These are phyloP conservation scores for Fraxinus greggii DNA, from an alignment of 305 asterid species.

Conservation along the genomic window DNA sequence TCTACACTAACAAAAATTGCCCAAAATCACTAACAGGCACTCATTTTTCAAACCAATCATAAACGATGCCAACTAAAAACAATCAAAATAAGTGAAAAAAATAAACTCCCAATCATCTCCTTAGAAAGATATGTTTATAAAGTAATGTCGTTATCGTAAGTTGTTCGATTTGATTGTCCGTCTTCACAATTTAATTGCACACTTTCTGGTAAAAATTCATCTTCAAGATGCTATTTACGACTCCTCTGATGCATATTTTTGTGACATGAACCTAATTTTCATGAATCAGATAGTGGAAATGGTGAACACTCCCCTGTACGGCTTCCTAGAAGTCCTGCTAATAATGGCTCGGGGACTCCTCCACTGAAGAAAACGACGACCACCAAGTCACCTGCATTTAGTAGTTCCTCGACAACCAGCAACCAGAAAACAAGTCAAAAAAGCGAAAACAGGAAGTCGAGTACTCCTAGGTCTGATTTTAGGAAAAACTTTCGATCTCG, in stretches of 20 bases:
- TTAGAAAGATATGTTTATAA: no score
- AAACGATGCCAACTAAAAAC: neutral
- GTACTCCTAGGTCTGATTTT: conserved; percentile 34
- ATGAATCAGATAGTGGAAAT: conserved; percentile 18
- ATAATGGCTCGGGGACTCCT: conserved; percentile 40
- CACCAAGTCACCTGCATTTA: conserved; percentile 38
- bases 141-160: no score
- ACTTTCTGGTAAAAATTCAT: neutral
- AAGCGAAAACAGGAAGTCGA: conserved; percentile 28
- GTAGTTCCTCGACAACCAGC: conserved; percentile 40
- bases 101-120: no score
- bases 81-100: no score
- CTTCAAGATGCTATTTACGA: neutral
- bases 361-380: conserved; percentile 30
- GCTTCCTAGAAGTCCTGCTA: conserved; percentile 23
- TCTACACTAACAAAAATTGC: no score
- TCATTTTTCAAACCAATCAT: neutral
- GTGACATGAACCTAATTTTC: neutral
- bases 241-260: neutral
- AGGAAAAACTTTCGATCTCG: conserved; percentile 38
- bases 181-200: neutral
- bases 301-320: conserved; percentile 30
- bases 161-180: neutral
- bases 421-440: conserved; percentile 36
- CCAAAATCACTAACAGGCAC: neutral